Conservation (phyloP, 2,329 filamentous ascomycete genomes). For the Mycocentrospora acerina region DNA sequence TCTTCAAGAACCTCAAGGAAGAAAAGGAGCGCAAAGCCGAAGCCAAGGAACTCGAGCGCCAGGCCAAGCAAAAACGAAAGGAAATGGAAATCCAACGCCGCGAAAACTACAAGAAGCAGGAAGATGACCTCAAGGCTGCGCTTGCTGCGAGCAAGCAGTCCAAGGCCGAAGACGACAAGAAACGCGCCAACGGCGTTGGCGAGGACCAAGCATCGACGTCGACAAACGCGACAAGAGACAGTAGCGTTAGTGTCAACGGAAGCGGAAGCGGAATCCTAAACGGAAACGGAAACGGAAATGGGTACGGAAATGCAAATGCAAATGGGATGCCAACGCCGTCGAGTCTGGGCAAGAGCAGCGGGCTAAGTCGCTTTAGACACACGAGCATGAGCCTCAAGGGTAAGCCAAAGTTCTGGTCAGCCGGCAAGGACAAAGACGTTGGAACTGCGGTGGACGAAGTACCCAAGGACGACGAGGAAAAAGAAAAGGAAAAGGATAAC, state of each 20-base stretch:
- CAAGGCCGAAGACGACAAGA: conserved; percentile 52
- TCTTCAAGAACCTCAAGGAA: conserved; percentile 64
- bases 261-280: too few relatives aligned
- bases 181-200: conserved; percentile 13
- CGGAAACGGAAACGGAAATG: neutral
- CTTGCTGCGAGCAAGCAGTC: conserved; percentile 67
- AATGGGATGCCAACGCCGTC: conserved; percentile 41
- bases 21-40: conserved; percentile 62
- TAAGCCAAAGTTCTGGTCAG: conserved; percentile 70
- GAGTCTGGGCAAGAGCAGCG: conserved; percentile 32
- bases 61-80: conserved; percentile 50
- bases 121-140: conserved; percentile 64
- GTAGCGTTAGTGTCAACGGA: neutral
- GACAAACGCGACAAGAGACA: conserved; percentile 4
- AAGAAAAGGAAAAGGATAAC: conserved; percentile 58
- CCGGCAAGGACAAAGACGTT: conserved; percentile 44
- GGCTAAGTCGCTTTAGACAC: conserved; percentile 66
- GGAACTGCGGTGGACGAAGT: conserved; percentile 17
- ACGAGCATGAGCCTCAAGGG: conserved; percentile 78
- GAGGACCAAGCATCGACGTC: too few relatives aligned
- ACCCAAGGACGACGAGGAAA: too few relatives aligned
- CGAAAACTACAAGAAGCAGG: conserved; percentile 58
- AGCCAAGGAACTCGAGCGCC: conserved; percentile 54
- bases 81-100: conserved; percentile 56
- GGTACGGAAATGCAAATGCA: conserved; percentile 19